Evolutionary conservation across 208 protist genomes (phyloP).

Genomic region (Wallacemonas sp.): DNA sequence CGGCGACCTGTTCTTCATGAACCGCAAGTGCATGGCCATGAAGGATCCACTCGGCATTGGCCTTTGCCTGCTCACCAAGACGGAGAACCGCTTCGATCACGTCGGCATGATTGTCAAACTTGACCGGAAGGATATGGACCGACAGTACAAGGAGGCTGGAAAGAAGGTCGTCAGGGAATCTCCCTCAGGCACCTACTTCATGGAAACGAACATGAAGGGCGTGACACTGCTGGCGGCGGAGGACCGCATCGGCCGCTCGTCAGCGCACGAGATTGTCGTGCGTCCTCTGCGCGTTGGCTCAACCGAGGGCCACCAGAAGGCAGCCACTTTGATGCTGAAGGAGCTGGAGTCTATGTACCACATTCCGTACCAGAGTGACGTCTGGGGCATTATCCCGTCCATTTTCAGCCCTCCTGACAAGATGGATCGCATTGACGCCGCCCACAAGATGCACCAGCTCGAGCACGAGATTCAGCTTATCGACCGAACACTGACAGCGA

Average conservation of each 20-base stretch:
- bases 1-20: constrained; percentile 86
- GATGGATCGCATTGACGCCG: constrained; percentile 79
- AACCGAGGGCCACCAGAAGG: not conserved
- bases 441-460: constrained; percentile 66
- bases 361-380: constrained; percentile 54
- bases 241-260: constrained; percentile 58
- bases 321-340: constrained; percentile 24
- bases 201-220: constrained; percentile 80
- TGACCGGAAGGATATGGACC: not conserved
- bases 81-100: constrained; percentile 80
- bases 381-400: constrained; percentile 47
- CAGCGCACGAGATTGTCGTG: constrained; percentile 49
- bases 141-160: constrained; percentile 31
- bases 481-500: not conserved
- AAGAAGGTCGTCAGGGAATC: constrained; percentile 39
- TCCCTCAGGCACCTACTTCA: constrained; percentile 73
- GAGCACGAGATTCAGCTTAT: constrained; percentile 45
- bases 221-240: constrained; percentile 72
- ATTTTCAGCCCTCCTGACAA: constrained; percentile 83
- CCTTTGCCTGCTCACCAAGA: constrained; percentile 78
- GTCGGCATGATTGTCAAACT: constrained; percentile 81
- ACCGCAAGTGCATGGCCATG: constrained; percentile 75
- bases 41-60: constrained; percentile 60
- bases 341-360: constrained; percentile 45
- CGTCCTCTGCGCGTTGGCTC: constrained; percentile 40